Conservation (phyloP, 257 asterid species). For the Datura wrightii region DNA sequence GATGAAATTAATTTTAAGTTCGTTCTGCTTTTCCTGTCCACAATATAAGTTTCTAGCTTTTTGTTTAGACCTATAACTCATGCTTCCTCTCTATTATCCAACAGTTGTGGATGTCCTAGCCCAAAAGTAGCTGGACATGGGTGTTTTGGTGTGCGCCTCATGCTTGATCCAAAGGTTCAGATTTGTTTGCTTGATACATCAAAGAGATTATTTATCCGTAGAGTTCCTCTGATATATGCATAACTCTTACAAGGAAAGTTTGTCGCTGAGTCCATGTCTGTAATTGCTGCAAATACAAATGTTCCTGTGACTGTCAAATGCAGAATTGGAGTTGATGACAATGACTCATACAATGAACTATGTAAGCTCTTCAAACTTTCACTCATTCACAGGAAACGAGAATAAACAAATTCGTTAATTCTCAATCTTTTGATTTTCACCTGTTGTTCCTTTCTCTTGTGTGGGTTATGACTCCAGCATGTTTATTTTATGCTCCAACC, state of each 20-base stretch:
- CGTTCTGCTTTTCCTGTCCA: conserved; percentile 39
- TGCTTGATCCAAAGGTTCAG: conserved; percentile 97
- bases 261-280: conserved; percentile 97
- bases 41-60: conserved; percentile 17
- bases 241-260: conserved; percentile 76
- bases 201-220: conserved; percentile 20
- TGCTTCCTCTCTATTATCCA: conserved; percentile 23
- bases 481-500: neutral
- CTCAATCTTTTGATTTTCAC: neutral
- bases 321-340: conserved; percentile 94
- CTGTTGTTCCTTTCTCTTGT: conserved; percentile 16
- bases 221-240: conserved; percentile 49
- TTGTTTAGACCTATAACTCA: conserved; percentile 37
- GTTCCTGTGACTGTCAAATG: conserved; percentile 96
- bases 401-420: neutral
- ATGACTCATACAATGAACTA: conserved; percentile 84
- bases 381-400: neutral
- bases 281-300: conserved; percentile 83
- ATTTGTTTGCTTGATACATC: conserved; percentile 28
- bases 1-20: conserved; percentile 96
- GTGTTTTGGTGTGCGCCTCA: conserved; percentile 90
- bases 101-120: conserved; percentile 98
- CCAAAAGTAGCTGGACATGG: conserved; percentile 99
- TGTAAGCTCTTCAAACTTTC: conserved; percentile 60
- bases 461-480: conserved; percentile 10